These are phyloP conservation scores for Podospora australis DNA, from an alignment of 495 filamentous ascomycete species.

Conservation along the genomic window DNA sequence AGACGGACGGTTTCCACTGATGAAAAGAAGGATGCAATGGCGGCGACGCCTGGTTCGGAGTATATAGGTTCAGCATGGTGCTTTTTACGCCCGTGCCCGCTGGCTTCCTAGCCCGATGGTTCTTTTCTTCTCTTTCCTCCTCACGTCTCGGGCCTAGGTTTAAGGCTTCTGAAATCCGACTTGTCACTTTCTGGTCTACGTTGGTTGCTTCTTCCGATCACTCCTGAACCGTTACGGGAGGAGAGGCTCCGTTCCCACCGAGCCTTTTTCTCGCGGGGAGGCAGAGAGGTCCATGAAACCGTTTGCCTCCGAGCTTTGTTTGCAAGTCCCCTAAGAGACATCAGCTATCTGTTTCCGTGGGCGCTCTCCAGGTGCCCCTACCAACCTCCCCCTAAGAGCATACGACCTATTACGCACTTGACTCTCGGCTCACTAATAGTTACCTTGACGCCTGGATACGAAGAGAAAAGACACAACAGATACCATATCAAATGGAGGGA, in stretches of 20 bases:
- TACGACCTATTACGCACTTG: no score
- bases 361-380: no score
- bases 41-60: background rate
- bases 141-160: background rate
- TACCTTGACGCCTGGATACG: no score
- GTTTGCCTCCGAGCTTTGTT: background rate
- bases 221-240: background rate
- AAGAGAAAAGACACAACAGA: no score
- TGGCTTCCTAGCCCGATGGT: slow-evolving; percentile 5
- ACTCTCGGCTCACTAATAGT: no score
- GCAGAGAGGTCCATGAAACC: background rate
- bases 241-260: background rate
- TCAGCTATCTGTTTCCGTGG: no score
- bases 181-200: background rate
- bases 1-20: background rate
- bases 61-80: slow-evolving; percentile 21
- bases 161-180: background rate
- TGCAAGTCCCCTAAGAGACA: no score
- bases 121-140: background rate
- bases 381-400: no score
- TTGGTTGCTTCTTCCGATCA: no score
- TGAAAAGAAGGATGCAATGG: background rate
- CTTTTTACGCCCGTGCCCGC: slow-evolving; percentile 18
- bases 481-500: no score
- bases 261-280: background rate